These are phyloP conservation scores for Pseudonitzschia delicatissima DNA, from an alignment of 108 stramenopile genomes.

Conservation along the genomic window DNA sequence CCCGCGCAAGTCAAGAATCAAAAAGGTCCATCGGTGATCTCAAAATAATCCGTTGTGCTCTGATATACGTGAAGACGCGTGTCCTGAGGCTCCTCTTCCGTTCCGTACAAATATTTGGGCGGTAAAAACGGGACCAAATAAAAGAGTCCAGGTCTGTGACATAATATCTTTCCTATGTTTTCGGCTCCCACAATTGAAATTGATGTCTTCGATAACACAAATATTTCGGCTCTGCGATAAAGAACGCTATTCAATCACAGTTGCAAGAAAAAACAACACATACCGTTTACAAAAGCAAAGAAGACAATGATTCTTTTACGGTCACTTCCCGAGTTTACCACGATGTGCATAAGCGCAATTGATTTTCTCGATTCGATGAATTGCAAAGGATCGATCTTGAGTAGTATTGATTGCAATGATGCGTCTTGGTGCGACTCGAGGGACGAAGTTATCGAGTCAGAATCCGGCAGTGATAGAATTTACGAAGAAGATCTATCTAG, in stretches of 20 bases:
- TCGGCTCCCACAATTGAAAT: background rate
- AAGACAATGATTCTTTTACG: background rate
- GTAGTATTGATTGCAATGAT: slow-evolving; percentile 1
- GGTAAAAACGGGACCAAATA: background rate
- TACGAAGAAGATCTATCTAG: background rate
- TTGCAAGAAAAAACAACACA: background rate
- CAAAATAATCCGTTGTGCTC: background rate
- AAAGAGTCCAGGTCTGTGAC: background rate
- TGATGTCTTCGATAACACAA: background rate
- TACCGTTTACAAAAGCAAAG: background rate
- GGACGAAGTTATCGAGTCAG: background rate
- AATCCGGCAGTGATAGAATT: background rate
- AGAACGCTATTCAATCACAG: background rate
- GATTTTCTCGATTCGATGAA: slow-evolving; percentile 5
- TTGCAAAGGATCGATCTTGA: slow-evolving; percentile 14
- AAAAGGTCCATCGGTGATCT: no score
- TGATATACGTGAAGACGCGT: background rate
- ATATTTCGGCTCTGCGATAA: background rate
- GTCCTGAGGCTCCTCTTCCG: background rate
- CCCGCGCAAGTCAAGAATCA: no score
- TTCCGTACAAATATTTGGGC: background rate
- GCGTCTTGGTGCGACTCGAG: slow-evolving; percentile 4
- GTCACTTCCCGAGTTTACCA: slow-evolving; percentile 7
- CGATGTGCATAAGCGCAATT: slow-evolving; percentile 8
- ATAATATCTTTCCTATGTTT: background rate